Base-by-base conservation (phyloP, 371 early-diverging fungal species). In the Apophysomyces trapeziformis region DNA sequence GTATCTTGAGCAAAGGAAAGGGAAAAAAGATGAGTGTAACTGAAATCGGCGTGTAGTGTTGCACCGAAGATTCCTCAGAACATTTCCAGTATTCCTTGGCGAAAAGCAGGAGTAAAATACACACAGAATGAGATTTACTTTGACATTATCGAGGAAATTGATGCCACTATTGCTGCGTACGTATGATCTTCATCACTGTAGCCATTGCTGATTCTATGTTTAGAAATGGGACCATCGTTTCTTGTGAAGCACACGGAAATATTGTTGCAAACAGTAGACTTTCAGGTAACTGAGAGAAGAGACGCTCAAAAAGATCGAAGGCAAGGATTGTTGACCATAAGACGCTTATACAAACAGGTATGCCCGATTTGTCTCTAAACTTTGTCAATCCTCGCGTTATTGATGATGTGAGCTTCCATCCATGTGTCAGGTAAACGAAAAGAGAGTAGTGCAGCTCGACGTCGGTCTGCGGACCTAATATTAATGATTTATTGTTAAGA, bases 61-160 rank as follows among this genome's bases (percentile, higher is more conserved):
- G 76, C 76, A 5, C 84, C 79, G 41, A 80, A 80, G 32, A 61
- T 83, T 3, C 84, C 86, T 35, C 83, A 84, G 41, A 84, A 78
- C 36, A 80, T 91, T 72, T 94, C 95, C 16, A 87, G 84, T 65
- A 84, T 94, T 36, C 93, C 95, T 9, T 96, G 96, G 96, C 83
- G 98, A 60, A 87, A 90, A 56, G 83, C 89, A 9, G 94, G 94
- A n/a, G 90, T 96, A 50, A 90, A 92, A 71, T 94, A 97, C 69
- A 84, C 90, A 1, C 91, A 89, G 63, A 97, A 97, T 79, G 96
- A 97, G 76, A 90, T 96, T 60, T 95, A 93, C 67, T 91, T 97
- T 71, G 98, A 97, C 71, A 86, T 96, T 38, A 76, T 90, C 21
- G 98, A 97, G 76, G 92, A 93, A 39, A 83, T 97, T 46, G 93